Conservation (phyloP, 345 rosid genomes). For the Acer saccharum region DNA sequence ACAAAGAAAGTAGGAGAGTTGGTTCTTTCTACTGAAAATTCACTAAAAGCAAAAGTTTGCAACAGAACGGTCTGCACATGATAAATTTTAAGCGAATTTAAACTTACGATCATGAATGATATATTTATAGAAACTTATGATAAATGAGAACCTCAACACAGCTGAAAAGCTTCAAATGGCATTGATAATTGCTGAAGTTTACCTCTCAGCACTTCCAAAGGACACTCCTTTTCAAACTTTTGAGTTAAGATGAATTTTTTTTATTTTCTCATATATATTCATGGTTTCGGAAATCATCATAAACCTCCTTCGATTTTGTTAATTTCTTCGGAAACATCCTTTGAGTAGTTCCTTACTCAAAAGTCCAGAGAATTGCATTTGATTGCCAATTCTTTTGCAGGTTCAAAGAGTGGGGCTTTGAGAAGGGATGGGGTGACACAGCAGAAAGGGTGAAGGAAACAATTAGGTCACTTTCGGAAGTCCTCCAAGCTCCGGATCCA, state of each 20-base stretch:
- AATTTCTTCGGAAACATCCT: background rate
- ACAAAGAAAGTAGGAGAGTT: no score
- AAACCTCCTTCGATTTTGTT: background rate
- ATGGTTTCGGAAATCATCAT: background rate
- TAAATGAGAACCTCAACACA: conserved; percentile 55
- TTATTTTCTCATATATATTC: background rate
- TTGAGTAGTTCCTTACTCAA: no score
- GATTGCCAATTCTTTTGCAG: conserved; percentile 33
- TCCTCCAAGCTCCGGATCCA: conserved; percentile 88
- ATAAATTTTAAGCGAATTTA: background rate
- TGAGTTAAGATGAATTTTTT: conserved; percentile 50
- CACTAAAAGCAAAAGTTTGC: no score
- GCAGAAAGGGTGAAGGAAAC: conserved; percentile 70
- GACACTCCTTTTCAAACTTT: conserved; percentile 55
- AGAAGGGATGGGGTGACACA: conserved; percentile 91
- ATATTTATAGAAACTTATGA: conserved; percentile 59
- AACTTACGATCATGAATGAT: background rate
- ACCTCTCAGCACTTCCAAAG: conserved; percentile 53
- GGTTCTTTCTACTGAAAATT: no score
- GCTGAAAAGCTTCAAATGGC: conserved; percentile 71
- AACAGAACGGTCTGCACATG: background rate
- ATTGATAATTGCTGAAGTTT: conserved; percentile 65
- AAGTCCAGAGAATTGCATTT: background rate
- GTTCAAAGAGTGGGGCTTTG: conserved; percentile 90
- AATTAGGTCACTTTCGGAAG: conserved; percentile 73